Evolutionary conservation across 2,329 filamentous ascomycete species (phyloP).

Genomic region (Diplodia corticola): DNA sequence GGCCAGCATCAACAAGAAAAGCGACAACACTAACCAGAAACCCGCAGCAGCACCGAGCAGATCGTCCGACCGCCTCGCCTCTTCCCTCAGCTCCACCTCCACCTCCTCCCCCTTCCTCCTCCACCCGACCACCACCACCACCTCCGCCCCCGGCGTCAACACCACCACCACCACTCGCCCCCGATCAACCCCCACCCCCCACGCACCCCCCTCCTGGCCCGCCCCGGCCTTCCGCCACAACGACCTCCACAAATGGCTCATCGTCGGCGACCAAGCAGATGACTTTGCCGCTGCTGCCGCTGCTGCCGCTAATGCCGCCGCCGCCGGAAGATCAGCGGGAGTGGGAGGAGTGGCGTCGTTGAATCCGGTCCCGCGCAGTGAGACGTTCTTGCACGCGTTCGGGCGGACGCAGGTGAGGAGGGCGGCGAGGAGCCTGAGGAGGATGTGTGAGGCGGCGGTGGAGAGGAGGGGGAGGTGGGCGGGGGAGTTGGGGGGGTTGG

Average conservation of each 20-base stretch:
- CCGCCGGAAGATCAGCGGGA: not conserved
- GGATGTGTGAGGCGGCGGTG: not conserved
- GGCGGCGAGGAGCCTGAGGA: not conserved
- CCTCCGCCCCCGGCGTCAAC: too few species aligned
- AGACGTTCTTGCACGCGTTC: not conserved
- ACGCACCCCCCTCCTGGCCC: not conserved
- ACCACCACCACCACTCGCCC: not conserved
- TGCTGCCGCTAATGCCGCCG: not conserved
- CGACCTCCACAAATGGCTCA: constrained; percentile 14
- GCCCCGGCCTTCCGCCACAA: not conserved
- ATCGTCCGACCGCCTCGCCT: too few species aligned
- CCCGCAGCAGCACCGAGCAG: too few species aligned
- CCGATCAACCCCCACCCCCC: not conserved
- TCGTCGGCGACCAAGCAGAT: not conserved
- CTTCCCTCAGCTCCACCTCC: too few species aligned
- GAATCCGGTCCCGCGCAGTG: not conserved
- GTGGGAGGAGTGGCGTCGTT: too few species aligned
- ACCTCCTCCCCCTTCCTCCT: too few species aligned
- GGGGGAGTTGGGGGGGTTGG: not conserved
- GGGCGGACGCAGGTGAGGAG: not conserved
- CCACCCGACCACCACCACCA: too few species aligned
- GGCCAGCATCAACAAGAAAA: not conserved
- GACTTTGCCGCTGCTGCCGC: not conserved
- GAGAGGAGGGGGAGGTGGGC: not conserved
- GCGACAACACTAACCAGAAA: too few species aligned